These are phyloP conservation scores for Pseudogymnoascus sp. DNA, from an alignment of 2,329 filamentous ascomycete species.

Conservation along the genomic window DNA sequence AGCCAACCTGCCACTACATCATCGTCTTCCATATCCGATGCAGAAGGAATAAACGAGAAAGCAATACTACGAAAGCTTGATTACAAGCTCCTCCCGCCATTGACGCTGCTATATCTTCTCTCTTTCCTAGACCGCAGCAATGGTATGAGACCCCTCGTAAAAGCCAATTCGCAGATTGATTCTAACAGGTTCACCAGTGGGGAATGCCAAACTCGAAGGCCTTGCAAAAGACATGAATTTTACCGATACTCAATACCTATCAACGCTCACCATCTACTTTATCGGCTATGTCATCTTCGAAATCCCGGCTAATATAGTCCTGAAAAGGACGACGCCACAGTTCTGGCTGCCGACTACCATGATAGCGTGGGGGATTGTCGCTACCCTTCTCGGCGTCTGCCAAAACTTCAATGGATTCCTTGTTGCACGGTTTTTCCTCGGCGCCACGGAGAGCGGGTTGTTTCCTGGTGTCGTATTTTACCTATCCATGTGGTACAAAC, in stretches of 20 bases:
- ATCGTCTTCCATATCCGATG: not conserved
- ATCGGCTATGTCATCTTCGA: slow-evolving; percentile 51
- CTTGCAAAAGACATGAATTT: slow-evolving; percentile 44
- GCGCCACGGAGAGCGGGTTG: slow-evolving; percentile 52
- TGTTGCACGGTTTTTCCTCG: slow-evolving; percentile 46
- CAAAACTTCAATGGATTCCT: slow-evolving; percentile 44
- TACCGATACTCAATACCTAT: slow-evolving; percentile 55
- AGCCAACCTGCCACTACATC: not conserved
- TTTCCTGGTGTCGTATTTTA: slow-evolving; percentile 75
- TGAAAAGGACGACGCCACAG: slow-evolving; percentile 50
- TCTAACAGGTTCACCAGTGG: slow-evolving; percentile 36
- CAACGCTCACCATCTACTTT: slow-evolving; percentile 59
- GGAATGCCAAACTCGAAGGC: slow-evolving; percentile 50
- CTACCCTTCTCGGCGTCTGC: slow-evolving; percentile 43
- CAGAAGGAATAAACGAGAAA: slow-evolving; percentile 41
- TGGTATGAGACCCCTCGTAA: slow-evolving; percentile 36
- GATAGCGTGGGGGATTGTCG: slow-evolving; percentile 46
- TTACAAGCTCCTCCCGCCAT: slow-evolving; percentile 41
- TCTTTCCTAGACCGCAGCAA: slow-evolving; percentile 52
- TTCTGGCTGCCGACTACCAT: slow-evolving; percentile 52
- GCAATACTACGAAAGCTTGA: slow-evolving; percentile 51
- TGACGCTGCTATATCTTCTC: slow-evolving; percentile 46
- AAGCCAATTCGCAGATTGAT: slow-evolving; percentile 6
- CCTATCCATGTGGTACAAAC: slow-evolving; percentile 60
- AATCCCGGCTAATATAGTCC: slow-evolving; percentile 54